Conservation (phyloP, 2,329 filamentous ascomycete species). For the Fusarium phyllophilum region DNA sequence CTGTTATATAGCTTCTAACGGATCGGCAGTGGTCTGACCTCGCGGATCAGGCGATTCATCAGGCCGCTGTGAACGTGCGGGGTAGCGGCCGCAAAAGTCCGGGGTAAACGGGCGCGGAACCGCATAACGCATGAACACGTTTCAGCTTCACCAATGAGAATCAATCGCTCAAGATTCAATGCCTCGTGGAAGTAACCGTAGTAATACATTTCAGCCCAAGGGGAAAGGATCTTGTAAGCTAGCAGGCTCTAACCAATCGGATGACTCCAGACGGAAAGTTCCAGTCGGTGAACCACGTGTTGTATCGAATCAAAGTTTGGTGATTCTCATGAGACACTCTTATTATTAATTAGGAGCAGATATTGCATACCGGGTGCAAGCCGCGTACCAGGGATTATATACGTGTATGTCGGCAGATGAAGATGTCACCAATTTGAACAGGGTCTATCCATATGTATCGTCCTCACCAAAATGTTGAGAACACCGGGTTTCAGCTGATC, state of each 20-base stretch:
- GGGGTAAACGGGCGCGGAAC: background rate
- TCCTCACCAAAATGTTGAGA: background rate
- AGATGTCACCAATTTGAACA: background rate
- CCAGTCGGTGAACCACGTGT: background rate
- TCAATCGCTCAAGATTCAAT: background rate
- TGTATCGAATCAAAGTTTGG: background rate
- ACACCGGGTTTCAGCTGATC: background rate
- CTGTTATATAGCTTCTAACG: background rate
- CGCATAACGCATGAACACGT: background rate
- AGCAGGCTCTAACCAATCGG: background rate
- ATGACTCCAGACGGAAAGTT: background rate
- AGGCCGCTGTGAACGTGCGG: background rate
- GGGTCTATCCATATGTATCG: background rate
- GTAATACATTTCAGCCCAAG: background rate
- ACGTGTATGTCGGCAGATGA: background rate
- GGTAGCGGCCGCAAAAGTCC: background rate
- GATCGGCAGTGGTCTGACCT: background rate
- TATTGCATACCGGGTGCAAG: background rate
- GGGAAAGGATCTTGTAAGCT: background rate
- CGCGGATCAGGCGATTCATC: background rate
- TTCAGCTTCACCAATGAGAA: background rate
- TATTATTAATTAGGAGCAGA: background rate
- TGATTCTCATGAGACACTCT: background rate
- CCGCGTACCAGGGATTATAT: background rate
- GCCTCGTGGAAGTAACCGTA: background rate